Evolutionary conservation across 1,139 yeast genomes (phyloP), one percentile per base, ranked within the genome.

Genomic region (Sugiyamaella paludigena): DNA sequence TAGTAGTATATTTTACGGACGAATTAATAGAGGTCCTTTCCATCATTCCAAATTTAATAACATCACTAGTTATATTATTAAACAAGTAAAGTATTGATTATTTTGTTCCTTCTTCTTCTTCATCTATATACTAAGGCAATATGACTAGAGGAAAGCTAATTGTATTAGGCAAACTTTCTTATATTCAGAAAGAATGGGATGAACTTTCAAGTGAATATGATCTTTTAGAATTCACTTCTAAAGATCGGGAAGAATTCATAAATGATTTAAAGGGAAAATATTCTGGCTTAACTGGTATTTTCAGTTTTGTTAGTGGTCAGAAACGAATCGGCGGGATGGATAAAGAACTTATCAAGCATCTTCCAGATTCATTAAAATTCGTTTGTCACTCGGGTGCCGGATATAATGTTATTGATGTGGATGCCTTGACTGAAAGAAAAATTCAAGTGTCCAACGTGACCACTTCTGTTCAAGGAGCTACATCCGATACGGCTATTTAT

Each of bases 351-450:
- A 77, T 83, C 16, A 60, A 67, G 9, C 69, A 71, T 32, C 71
- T 92, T 47, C 95, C 96, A 2, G 54, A 73, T 1, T 63, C 81
- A 0, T 76, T 91, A 30, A 79, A 80, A 59, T 76, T 81, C 11
- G 74, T 92, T 15, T 75, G 86, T 58, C 95, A 88, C 68, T 76
- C 80, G 59, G 97, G 98, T 49, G 98, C 98, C 0, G 98, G 98
- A 5, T 92, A 92, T 66, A 98, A 92, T 64, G 50, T 62, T 40
- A 70, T 81, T 46, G 81, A 80, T 53, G 74, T 77, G 16, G 71
- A 69, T 16, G 75, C 79, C 15, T 74, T 78, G 58, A 71, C 77
- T n/a, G 69, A 66, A 12, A 68, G 72, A 35, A 76, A 76, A 26
- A 77, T 84, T 50, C 85, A 80, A 64, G 68, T 84, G 12, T 77